Conservation (phyloP, 768 basidiomycete genomes). For the Cystobasidium onofrii region DNA sequence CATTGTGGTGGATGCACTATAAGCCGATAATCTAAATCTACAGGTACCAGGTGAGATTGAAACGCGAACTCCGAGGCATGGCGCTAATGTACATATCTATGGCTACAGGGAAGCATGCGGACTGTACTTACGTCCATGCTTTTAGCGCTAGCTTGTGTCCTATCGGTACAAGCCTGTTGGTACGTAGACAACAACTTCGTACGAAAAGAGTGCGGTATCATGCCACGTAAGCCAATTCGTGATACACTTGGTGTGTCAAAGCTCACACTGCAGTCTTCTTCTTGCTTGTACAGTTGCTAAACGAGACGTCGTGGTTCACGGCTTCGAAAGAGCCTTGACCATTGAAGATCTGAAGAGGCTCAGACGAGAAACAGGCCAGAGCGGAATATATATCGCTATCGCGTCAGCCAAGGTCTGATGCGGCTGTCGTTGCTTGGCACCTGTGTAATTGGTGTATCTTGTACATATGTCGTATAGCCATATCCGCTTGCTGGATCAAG, state of each 20-base stretch:
- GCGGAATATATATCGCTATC: neutral
- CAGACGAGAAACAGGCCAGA: neutral
- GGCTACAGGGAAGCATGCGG: neutral
- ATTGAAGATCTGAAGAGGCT: neutral
- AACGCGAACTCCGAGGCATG: too few relatives aligned
- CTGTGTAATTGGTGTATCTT: neutral
- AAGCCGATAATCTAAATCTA: too few relatives aligned
- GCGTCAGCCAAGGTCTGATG: neutral
- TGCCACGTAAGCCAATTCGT: conserved; percentile 16
- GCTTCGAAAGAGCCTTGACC: neutral
- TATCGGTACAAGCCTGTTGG: neutral
- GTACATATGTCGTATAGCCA: neutral
- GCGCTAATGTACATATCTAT: neutral
- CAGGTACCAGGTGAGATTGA: neutral
- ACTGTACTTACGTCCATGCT: neutral
- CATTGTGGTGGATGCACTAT: too few relatives aligned
- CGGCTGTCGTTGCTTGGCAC: neutral
- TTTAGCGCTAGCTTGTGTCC: neutral
- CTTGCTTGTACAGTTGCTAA: neutral
- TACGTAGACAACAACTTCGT: conserved; percentile 25
- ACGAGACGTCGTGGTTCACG: neutral
- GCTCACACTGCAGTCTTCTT: neutral
- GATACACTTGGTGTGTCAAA: too few relatives aligned
- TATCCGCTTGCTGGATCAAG: conserved; percentile 7
- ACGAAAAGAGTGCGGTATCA: conserved; percentile 8